Conservation (phyloP, 345 rosid genomes). For the Moricandia arvensis region DNA sequence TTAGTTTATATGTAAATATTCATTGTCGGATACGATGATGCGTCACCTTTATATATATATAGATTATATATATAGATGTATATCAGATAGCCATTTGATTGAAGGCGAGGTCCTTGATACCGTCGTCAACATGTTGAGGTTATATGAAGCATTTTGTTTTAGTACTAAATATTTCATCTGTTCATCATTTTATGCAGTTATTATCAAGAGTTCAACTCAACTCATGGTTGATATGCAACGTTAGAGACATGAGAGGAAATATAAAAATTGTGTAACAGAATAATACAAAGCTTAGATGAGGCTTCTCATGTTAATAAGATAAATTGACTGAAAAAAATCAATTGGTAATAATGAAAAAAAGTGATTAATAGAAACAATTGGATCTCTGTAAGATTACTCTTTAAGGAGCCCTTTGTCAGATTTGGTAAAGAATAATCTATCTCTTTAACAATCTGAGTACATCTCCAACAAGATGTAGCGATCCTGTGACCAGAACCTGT, state of each 20-base stretch:
- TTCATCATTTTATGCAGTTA: not conserved
- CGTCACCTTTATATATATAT: no score
- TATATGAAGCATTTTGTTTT: no score
- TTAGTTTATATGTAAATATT: no score
- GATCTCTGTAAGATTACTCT: slow-evolving; percentile 16
- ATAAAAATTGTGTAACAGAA: slow-evolving; percentile 1
- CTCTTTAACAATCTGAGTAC: slow-evolving; percentile 65
- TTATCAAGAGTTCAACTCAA: not conserved
- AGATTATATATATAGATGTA: no score
- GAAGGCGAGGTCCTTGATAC: no score
- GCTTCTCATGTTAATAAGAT: not conserved
- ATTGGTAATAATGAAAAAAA: not conserved
- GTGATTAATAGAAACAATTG: not conserved
- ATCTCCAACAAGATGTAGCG: slow-evolving; percentile 80
- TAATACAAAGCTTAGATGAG: not conserved
- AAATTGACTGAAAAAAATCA: not conserved
- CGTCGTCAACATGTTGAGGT: no score
- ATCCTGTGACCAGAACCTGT: slow-evolving; percentile 87
- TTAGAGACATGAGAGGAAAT: not conserved
- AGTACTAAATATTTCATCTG: no score
- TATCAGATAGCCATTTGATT: no score
- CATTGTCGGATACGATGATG: no score
- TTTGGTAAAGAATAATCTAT: slow-evolving; percentile 23
- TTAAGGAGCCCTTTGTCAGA: not conserved
- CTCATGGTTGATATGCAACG: not conserved